Evolutionary conservation across 345 rosid genomes (phyloP).

Genomic region (Corchorus olitorius): DNA sequence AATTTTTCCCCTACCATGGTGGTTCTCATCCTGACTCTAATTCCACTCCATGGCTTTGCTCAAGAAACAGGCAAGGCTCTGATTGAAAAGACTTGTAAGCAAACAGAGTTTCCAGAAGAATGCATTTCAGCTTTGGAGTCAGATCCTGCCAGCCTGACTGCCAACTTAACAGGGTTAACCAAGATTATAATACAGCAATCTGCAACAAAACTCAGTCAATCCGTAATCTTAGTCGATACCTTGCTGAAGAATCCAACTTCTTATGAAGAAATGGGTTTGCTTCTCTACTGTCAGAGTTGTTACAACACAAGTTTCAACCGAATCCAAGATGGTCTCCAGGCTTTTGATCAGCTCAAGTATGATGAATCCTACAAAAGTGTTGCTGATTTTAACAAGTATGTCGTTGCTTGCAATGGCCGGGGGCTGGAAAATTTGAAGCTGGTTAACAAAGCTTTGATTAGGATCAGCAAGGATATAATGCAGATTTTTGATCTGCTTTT

Average conservation of each 20-base stretch:
- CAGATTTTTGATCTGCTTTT: background rate
- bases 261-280: background rate
- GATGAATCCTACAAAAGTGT: constrained; percentile 1
- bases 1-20: background rate
- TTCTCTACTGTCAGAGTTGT: background rate
- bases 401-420: background rate
- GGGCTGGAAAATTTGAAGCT: background rate
- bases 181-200: background rate
- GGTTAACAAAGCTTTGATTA: background rate
- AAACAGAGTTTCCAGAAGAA: constrained; percentile 10
- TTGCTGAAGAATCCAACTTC: background rate
- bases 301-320: background rate
- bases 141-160: background rate
- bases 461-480: constrained; percentile 12
- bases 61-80: constrained; percentile 4
- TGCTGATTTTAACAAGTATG: background rate
- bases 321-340: constrained; percentile 11
- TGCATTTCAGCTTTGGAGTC: constrained; percentile 15
- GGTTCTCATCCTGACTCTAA: background rate
- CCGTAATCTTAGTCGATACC: background rate
- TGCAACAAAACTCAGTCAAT: background rate
- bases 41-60: background rate
- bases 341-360: background rate
- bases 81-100: background rate
- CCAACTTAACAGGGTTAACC: background rate